Evolutionary conservation across 306 rosid species (phyloP).

Genomic region (Gastrolobium villosum): DNA sequence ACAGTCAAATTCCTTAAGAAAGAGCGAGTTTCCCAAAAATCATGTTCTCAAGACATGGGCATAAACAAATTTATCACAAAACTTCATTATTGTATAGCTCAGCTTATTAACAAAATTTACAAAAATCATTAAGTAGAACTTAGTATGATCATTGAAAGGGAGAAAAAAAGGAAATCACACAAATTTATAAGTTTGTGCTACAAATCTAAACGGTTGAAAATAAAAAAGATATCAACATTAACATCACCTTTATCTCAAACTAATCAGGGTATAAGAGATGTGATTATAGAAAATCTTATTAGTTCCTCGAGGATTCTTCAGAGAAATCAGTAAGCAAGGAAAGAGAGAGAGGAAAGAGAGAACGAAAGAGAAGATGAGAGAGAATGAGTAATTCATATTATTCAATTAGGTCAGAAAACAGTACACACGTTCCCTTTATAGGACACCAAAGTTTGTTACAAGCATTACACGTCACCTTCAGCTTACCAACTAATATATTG

Average conservation of each 20-base stretch:
- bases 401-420: too few relatives aligned
- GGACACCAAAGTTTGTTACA: too few relatives aligned
- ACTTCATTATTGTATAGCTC: not conserved
- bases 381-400: too few relatives aligned
- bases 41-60: conserved; percentile 25
- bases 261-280: not conserved
- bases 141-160: not conserved
- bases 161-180: not conserved
- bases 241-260: too few relatives aligned
- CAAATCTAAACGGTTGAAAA: conserved; percentile 16
- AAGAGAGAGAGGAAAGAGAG: too few relatives aligned
- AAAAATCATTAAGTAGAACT: conserved; percentile 20
- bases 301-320: conserved; percentile 20
- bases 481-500: too few relatives aligned
- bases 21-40: conserved; percentile 7
- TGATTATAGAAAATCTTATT: conserved; percentile 4
- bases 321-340: too few relatives aligned
- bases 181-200: not conserved
- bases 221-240: not conserved
- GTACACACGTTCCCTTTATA: too few relatives aligned
- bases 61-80: conserved; percentile 17
- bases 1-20: conserved; percentile 26
- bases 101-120: conserved; percentile 18
- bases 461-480: too few relatives aligned
- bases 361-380: too few relatives aligned